A percentile compares a stretch with the other conserved stretches of the same genome.
Conservation (phyloP, 306 rosid genomes). For the Lathyrus aphaca region DNA sequence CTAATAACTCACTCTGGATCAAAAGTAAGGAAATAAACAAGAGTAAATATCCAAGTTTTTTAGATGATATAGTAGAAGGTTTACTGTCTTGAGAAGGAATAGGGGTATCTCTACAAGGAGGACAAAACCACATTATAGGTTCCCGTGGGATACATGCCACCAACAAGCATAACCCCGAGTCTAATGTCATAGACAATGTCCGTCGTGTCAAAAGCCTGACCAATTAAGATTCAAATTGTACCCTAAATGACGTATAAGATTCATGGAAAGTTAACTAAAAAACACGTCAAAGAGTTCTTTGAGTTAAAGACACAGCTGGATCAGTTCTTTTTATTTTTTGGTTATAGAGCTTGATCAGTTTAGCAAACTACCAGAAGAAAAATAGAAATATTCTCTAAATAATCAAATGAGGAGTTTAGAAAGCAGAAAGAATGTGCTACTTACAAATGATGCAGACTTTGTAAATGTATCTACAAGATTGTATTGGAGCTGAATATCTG, state of each 20-base stretch:
- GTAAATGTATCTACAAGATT: constrained; percentile 92
- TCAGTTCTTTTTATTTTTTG: background rate
- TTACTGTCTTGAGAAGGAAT: constrained; percentile 18
- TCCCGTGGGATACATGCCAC: constrained; percentile 15
- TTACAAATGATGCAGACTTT: constrained; percentile 68
- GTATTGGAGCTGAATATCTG: constrained; percentile 70
- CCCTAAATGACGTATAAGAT: constrained; percentile 17
- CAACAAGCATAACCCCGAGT: constrained; percentile 31
- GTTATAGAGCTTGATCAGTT: background rate
- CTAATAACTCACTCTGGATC: constrained; percentile 58
- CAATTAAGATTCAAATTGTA: constrained; percentile 17
- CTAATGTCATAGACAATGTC: constrained; percentile 16
- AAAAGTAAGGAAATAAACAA: constrained; percentile 28
- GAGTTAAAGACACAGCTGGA: constrained; percentile 32
- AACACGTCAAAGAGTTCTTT: constrained; percentile 22
- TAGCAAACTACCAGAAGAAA: constrained; percentile 38
- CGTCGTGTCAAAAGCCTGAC: constrained; percentile 23
- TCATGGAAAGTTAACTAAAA: constrained; percentile 19
- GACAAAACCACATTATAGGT: constrained; percentile 27
- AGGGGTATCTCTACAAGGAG: constrained; percentile 15
- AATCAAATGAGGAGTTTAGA: constrained; percentile 32
- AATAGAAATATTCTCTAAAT: constrained; percentile 25
- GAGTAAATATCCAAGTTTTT: constrained; percentile 2
- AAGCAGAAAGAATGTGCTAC: constrained; percentile 41
- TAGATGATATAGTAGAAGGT: constrained; percentile 13